Base-by-base conservation (phyloP, 768 basidiomycete genomes). In the Calvatia gigantea region DNA sequence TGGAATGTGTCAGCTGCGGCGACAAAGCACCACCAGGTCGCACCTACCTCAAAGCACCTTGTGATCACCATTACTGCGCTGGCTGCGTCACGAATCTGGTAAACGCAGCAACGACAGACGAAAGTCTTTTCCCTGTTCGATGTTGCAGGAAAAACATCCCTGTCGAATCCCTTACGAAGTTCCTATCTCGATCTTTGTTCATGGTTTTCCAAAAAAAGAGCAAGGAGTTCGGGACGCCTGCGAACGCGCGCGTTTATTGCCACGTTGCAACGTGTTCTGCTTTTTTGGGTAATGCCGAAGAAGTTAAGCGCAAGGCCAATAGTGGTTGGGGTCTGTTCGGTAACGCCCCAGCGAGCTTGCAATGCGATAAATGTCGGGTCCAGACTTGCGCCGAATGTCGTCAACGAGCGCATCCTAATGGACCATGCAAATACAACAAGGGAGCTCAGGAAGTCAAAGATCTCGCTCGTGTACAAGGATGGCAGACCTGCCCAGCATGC, bases 401-500 rank as follows among this genome's bases (percentile, higher is more conserved):
- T 14, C 51, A 53, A 45, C 56, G 25, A 2, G 35, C 52, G 3
- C 61, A 62, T 46, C 43, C 46, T 4, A 56, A 56, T 11, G 46
- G 58, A 29, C 52, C 29, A 3, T 62, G 61, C 39, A 52, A 32
- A 49, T 27, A 49, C 29, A 80, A 80, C 60, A 65, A 66, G 2
- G 73, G 73, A 0, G 69, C 73, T 2, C 60, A 75, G 3, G 73
- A 74, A 42, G 65, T 85, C 4, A 71, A 65, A 19, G 74, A 69
- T 3, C 73, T 85, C 2, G 84, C 83, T 0, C 61, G 61, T 1
- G 59, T 70, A 29, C 57, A 77, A 44, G 69, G 70, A 9, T 87
- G 83, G 85, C 82, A 86, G 60, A 85, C 82, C 0, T 87, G 86
- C 62, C 85, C 85, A 0, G 73, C 74, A 4, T 87, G 86, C 61